These are phyloP conservation scores for Sclerospora graminicola DNA, from an alignment of 352 stramenopile species.

Conservation along the genomic window DNA sequence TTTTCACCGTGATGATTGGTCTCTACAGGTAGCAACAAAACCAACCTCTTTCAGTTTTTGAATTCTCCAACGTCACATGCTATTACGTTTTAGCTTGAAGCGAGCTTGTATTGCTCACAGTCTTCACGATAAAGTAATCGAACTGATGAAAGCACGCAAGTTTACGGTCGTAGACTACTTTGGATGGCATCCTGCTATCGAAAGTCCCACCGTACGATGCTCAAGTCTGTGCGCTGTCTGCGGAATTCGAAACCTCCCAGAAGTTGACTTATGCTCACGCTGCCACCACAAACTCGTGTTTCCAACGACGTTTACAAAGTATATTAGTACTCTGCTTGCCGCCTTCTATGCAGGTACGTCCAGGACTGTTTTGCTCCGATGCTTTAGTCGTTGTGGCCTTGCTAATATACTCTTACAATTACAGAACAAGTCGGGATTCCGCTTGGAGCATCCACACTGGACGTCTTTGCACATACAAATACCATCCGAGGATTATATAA, in stretches of 20 bases:
- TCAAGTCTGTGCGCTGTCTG: constrained; percentile 67
- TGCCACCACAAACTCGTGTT: constrained; percentile 61
- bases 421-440: constrained; percentile 64
- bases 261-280: constrained; percentile 35
- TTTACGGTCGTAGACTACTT: constrained; percentile 66
- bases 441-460: constrained; percentile 51
- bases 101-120: constrained; percentile 48
- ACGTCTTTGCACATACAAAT: constrained; percentile 69
- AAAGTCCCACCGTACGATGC: constrained; percentile 58
- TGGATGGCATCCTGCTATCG: constrained; percentile 70
- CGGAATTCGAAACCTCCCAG: constrained; percentile 61
- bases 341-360: constrained; percentile 61
- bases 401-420: neutral
- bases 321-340: constrained; percentile 54
- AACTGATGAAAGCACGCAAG: constrained; percentile 48
- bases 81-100: constrained; percentile 33
- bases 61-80: no score
- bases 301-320: constrained; percentile 69
- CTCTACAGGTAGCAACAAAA: constrained; percentile 45
- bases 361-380: neutral
- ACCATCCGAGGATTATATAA: constrained; percentile 59
- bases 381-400: neutral
- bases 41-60: no score
- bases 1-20: constrained; percentile 72
- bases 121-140: constrained; percentile 36